phyloP scores from a whole-genome alignment of 2,329 filamentous ascomycete species.

The Epichloe sibirici region DNA sequence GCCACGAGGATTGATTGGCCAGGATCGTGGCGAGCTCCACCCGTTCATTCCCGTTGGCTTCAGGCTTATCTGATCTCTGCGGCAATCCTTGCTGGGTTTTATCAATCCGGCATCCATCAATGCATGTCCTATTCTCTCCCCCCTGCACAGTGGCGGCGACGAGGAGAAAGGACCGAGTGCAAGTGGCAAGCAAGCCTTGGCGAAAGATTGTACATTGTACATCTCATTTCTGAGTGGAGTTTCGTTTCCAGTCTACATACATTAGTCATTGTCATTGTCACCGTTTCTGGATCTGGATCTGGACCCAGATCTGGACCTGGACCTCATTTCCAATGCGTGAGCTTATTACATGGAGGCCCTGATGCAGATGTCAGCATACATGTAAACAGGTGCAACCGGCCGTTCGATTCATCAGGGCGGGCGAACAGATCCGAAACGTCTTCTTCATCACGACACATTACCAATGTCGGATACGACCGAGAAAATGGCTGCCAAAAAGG shows the following conservation, averaged over 20 bases:
- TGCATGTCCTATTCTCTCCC: no score
- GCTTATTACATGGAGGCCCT: not conserved
- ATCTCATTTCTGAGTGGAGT: not conserved
- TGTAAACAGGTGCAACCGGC: not conserved
- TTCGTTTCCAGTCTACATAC: not conserved
- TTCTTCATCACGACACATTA: not conserved
- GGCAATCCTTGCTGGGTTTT: no score
- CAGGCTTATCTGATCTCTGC: no score
- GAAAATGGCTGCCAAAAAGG: not conserved
- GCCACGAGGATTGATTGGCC: no score
- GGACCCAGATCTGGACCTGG: not conserved
- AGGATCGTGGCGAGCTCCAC: no score
- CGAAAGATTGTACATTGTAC: not conserved
- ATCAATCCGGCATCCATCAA: no score
- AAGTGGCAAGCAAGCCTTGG: not conserved
- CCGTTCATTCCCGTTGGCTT: no score
- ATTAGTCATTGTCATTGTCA: not conserved
- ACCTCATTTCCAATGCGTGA: not conserved
- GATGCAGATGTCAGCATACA: not conserved
- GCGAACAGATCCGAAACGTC: not conserved
- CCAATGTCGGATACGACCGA: not conserved
- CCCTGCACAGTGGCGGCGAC: no score
- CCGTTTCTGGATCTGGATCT: no score
- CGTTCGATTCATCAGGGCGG: not conserved
- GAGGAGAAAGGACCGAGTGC: no score